phyloP scores from a whole-genome alignment of 2,329 filamentous ascomycete species.

The Leptodontidium sp. region DNA sequence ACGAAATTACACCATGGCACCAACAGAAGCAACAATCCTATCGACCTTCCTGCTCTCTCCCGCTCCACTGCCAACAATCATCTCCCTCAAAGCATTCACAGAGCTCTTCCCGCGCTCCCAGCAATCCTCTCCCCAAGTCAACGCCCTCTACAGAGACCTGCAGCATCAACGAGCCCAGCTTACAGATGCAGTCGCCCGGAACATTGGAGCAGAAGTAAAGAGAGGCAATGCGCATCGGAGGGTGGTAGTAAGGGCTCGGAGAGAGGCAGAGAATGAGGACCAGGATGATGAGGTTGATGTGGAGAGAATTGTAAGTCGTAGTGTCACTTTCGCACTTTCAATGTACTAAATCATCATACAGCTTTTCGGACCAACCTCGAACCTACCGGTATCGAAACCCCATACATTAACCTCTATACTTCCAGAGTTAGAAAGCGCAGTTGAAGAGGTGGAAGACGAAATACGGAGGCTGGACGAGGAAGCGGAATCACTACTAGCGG shows the following conservation, averaged over 20 bases:
- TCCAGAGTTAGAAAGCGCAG: slow-evolving; percentile 73
- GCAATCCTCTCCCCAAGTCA: slow-evolving; percentile 44
- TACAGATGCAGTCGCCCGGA: slow-evolving; percentile 71
- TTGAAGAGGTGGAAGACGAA: slow-evolving; percentile 71
- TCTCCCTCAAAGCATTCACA: slow-evolving; percentile 78
- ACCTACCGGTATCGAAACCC: slow-evolving; percentile 54
- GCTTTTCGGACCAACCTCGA: slow-evolving; percentile 63
- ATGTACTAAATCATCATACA: slow-evolving; percentile 48
- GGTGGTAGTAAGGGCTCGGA: slow-evolving; percentile 62
- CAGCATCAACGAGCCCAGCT: slow-evolving; percentile 76
- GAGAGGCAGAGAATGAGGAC: slow-evolving; percentile 61
- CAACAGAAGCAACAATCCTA: slow-evolving; percentile 76
- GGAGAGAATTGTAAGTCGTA: slow-evolving; percentile 59
- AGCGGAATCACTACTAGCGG: slow-evolving; percentile 64
- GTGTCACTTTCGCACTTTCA: background rate
- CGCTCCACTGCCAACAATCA: slow-evolving; percentile 74
- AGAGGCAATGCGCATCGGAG: slow-evolving; percentile 65
- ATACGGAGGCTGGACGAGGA: slow-evolving; percentile 72
- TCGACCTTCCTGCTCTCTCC: slow-evolving; percentile 81
- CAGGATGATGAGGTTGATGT: slow-evolving; percentile 71
- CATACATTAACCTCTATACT: slow-evolving; percentile 73
- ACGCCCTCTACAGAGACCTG: slow-evolving; percentile 76
- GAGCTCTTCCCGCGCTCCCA: slow-evolving; percentile 74
- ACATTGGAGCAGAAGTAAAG: slow-evolving; percentile 71
- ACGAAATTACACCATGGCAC: slow-evolving; percentile 34